Percentiles rank a stretch among this genome's conserved stretches.
phyloP scores from a whole-genome alignment of 2,329 filamentous ascomycete genomes.

The Beauveria bassiana region DNA sequence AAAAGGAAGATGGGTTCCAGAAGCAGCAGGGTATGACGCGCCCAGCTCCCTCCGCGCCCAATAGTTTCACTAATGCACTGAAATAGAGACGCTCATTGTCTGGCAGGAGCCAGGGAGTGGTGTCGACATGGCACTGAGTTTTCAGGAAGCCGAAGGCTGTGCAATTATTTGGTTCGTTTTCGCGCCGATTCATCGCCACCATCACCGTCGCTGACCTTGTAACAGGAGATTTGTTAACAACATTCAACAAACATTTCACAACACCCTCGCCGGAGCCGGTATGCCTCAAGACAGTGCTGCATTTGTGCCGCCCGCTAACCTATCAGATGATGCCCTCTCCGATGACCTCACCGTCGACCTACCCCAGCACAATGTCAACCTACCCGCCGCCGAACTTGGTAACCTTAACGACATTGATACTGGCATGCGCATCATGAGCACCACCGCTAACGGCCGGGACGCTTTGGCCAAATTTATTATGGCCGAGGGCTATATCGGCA shows the following conservation, averaged over 20 bases:
- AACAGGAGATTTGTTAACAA: constrained; percentile 82
- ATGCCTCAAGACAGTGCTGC: constrained; percentile 19
- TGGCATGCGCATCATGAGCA: constrained; percentile 71
- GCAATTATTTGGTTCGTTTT: constrained; percentile 71
- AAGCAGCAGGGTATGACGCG: constrained; percentile 78
- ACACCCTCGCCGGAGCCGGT: constrained; percentile 56
- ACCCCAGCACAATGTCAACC: constrained; percentile 53
- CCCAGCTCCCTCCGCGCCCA: constrained; percentile 5
- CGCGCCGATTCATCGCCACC: background rate
- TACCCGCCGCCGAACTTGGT: constrained; percentile 73
- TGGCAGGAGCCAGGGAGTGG: constrained; percentile 84
- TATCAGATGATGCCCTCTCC: constrained; percentile 71
- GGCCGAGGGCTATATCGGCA: constrained; percentile 76
- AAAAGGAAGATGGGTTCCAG: constrained; percentile 92
- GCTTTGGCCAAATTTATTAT: constrained; percentile 82
- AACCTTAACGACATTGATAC: constrained; percentile 80
- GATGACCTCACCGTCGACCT: constrained; percentile 78
- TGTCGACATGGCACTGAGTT: constrained; percentile 95
- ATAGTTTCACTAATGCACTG: constrained; percentile 20
- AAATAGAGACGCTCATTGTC: constrained; percentile 86
- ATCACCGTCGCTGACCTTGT: constrained; percentile 16
- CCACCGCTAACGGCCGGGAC: constrained; percentile 69
- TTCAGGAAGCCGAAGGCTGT: constrained; percentile 95
- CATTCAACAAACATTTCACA: constrained; percentile 66
- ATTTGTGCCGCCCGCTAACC: constrained; percentile 19